Percentiles rank a stretch among this genome's conserved stretches.
phyloP scores from a whole-genome alignment of 257 asterid species.

The Jasminum sambac region DNA sequence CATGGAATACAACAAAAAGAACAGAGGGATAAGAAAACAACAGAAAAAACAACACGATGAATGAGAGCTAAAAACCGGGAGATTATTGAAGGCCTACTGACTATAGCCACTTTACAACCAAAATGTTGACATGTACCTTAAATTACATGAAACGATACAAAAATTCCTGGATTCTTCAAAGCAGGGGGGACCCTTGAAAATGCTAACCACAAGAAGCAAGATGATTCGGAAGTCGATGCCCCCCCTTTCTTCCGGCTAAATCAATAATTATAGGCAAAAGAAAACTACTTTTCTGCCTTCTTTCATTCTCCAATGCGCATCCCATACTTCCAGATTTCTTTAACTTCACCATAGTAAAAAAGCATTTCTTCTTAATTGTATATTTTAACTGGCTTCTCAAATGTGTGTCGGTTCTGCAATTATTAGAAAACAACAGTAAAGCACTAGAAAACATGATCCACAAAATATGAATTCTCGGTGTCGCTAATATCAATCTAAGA shows the following conservation, averaged over 20 bases:
- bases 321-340: neutral
- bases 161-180: neutral
- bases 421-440: conserved; percentile 1
- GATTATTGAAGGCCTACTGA: neutral
- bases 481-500: neutral
- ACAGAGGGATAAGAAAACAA: neutral
- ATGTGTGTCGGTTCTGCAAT: conserved; percentile 34
- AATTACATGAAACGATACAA: neutral
- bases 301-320: conserved; percentile 15
- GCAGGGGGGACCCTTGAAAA: conserved; percentile 1
- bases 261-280: neutral
- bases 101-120: conserved; percentile 11
- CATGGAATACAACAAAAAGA: conserved; percentile 1
- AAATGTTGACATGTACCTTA: neutral
- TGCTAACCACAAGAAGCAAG: conserved; percentile 4
- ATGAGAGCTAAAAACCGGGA: neutral
- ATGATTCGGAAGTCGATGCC: neutral
- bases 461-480: neutral
- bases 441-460: neutral
- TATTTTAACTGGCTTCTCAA: conserved; percentile 48
- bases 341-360: neutral
- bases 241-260: neutral
- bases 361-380: conserved; percentile 31
- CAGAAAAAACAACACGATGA: neutral
- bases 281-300: neutral